Evolutionary conservation across 352 stramenopile genomes (phyloP).

Genomic region (Phytophthora cactorum): DNA sequence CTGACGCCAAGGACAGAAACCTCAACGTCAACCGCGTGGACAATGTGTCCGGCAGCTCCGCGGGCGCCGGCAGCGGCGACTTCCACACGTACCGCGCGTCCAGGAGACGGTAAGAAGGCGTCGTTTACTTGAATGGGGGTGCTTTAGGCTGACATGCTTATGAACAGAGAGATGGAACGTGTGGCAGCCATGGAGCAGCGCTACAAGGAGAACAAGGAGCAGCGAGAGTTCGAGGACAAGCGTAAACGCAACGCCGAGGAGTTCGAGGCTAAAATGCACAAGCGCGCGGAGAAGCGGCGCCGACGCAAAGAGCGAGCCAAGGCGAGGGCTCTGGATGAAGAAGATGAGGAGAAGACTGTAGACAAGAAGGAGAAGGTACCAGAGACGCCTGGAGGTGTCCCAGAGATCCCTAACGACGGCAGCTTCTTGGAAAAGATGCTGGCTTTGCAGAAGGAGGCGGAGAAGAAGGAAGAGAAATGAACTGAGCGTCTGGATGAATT

Average conservation of each 20-base stretch:
- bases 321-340: conserved; percentile 40
- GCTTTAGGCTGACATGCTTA: neutral
- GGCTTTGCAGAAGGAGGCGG: conserved; percentile 58
- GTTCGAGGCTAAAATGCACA: conserved; percentile 70
- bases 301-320: conserved; percentile 79
- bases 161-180: conserved; percentile 88
- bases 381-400: conserved; percentile 73
- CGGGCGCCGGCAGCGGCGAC: conserved; percentile 94
- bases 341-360: conserved; percentile 29
- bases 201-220: conserved; percentile 66
- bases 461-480: conserved; percentile 30
- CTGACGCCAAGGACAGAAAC: conserved; percentile 31
- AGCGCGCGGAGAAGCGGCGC: conserved; percentile 80
- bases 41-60: conserved; percentile 95
- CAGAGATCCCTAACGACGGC: conserved; percentile 82
- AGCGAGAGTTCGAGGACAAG: conserved; percentile 72
- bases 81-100: conserved; percentile 98
- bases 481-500: neutral
- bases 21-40: conserved; percentile 85
- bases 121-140: neutral
- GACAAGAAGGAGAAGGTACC: conserved; percentile 32
- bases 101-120: conserved; percentile 62
- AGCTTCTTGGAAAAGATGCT: conserved; percentile 83
- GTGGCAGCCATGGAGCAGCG: conserved; percentile 90
- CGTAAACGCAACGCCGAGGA: conserved; percentile 72